Evolutionary conservation across 306 rosid genomes (phyloP).

Genomic region (Betula pendula): DNA sequence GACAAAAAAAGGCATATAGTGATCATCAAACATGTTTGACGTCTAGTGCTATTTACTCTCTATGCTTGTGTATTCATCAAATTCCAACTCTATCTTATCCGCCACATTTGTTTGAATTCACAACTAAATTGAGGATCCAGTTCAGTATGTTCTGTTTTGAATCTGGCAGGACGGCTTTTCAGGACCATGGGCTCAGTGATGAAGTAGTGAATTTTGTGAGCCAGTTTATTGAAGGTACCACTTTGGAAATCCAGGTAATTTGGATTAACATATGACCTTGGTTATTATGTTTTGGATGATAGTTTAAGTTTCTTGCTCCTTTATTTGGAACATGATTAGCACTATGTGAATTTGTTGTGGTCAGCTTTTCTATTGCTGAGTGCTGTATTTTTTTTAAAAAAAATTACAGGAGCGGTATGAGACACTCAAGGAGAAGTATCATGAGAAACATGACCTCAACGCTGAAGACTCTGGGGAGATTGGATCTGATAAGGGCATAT

Average conservation of each 20-base stretch:
- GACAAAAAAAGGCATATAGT: not conserved
- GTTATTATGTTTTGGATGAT: slow-evolving; percentile 23
- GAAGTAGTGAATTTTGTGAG: slow-evolving; percentile 67
- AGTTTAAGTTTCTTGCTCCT: slow-evolving; percentile 18
- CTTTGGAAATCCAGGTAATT: slow-evolving; percentile 75
- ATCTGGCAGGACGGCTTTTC: slow-evolving; percentile 72
- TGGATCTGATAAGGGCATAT: slow-evolving; percentile 50
- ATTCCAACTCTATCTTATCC: not conserved
- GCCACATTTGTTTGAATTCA: too few species aligned
- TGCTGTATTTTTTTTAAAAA: slow-evolving; percentile 21
- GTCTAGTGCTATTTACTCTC: not conserved
- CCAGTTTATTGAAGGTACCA: slow-evolving; percentile 71
- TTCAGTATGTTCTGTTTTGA: slow-evolving; percentile 23
- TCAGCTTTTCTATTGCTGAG: slow-evolving; percentile 28
- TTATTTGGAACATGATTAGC: slow-evolving; percentile 9
- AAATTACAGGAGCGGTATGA: slow-evolving; percentile 70
- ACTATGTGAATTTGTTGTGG: slow-evolving; percentile 9
- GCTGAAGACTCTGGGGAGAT: slow-evolving; percentile 43
- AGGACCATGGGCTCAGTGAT: slow-evolving; percentile 76
- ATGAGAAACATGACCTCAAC: slow-evolving; percentile 35
- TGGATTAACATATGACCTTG: slow-evolving; percentile 21
- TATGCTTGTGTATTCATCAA: slow-evolving; percentile 1
- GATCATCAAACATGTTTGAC: not conserved
- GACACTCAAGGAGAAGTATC: slow-evolving; percentile 57
- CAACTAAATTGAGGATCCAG: not conserved